A percentile compares a stretch with the other conserved stretches of the same genome.
These are phyloP conservation scores for Colletotrichum sp. DNA, from an alignment of 2,329 filamentous ascomycete genomes.

Conservation along the genomic window DNA sequence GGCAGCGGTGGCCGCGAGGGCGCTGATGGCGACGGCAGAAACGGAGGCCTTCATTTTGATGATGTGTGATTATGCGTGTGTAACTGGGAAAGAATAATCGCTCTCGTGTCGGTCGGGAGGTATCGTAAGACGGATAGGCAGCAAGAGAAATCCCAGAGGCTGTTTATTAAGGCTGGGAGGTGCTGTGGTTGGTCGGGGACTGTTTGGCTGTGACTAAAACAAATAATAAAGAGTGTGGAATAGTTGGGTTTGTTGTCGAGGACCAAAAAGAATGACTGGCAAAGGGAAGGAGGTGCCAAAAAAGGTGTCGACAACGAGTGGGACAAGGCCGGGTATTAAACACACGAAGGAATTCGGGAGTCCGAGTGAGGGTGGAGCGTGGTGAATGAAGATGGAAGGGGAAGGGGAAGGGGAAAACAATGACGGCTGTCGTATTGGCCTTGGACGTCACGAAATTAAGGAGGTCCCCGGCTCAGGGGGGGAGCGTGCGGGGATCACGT, in stretches of 20 bases:
- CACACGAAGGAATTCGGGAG: neutral
- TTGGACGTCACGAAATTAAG: slow-evolving; percentile 16
- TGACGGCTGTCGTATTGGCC: slow-evolving; percentile 12
- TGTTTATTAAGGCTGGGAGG: neutral
- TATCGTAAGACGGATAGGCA: neutral
- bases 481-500: neutral
- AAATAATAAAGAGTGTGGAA: slow-evolving; percentile 5
- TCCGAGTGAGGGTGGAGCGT: neutral
- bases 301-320: neutral
- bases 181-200: neutral
- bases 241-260: slow-evolving; percentile 8
- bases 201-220: slow-evolving; percentile 4
- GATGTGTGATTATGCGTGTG: neutral
- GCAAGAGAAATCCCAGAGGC: neutral
- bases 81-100: neutral
- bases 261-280: slow-evolving; percentile 20
- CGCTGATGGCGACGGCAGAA: slow-evolving; percentile 38
- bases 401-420: slow-evolving; percentile 11
- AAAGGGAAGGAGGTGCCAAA: neutral
- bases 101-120: neutral
- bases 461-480: slow-evolving; percentile 11
- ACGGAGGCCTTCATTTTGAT: slow-evolving; percentile 43
- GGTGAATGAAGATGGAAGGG: neutral
- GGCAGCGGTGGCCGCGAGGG: slow-evolving; percentile 44
- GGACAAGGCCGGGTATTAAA: slow-evolving; percentile 17